Evolutionary conservation across 805 yeast species (phyloP).

Genomic region (Cyberlindnera subsufficiens): DNA sequence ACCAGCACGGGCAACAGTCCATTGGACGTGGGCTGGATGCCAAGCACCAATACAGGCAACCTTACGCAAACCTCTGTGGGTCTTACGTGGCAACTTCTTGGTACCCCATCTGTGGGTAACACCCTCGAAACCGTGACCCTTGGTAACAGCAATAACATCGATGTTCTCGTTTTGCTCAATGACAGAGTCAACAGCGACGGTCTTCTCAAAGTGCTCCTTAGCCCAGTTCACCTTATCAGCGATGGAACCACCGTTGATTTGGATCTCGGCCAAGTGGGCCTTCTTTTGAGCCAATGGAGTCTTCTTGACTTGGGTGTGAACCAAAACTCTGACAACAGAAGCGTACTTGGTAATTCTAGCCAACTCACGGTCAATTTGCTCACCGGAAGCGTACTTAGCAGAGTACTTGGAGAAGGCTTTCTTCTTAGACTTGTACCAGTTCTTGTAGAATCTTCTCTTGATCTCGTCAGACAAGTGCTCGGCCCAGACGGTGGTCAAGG

Average conservation of each 20-base stretch:
- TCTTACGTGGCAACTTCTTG: constrained; percentile 99
- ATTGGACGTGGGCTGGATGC: constrained; percentile 99
- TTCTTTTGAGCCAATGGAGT: constrained; percentile 99
- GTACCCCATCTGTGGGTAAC: constrained; percentile 99
- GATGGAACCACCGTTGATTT: constrained; percentile 98
- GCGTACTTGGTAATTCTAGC: constrained; percentile 99
- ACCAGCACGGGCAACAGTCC: constrained; percentile 99
- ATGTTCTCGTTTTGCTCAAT: constrained; percentile 98
- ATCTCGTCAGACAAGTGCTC: constrained; percentile 99
- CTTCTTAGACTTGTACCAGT: constrained; percentile 99
- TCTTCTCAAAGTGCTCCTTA: constrained; percentile 97
- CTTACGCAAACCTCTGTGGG: constrained; percentile 99
- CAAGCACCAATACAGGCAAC: constrained; percentile 99
- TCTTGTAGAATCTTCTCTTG: constrained; percentile 99
- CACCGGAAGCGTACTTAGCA: constrained; percentile 92
- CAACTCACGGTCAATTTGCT: constrained; percentile 88
- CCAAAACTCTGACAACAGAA: constrained; percentile 96
- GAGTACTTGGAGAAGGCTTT: constrained; percentile 99
- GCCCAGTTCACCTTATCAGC: constrained; percentile 99
- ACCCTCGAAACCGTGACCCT: constrained; percentile 99
- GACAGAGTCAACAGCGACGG: constrained; percentile 91
- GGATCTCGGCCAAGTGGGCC: constrained; percentile 99
- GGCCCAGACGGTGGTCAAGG: constrained; percentile 99
- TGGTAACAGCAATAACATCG: constrained; percentile 98
- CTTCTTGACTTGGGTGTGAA: constrained; percentile 99